Base-by-base conservation (phyloP, 768 basidiomycete genomes). In the Boletus bicolor region DNA sequence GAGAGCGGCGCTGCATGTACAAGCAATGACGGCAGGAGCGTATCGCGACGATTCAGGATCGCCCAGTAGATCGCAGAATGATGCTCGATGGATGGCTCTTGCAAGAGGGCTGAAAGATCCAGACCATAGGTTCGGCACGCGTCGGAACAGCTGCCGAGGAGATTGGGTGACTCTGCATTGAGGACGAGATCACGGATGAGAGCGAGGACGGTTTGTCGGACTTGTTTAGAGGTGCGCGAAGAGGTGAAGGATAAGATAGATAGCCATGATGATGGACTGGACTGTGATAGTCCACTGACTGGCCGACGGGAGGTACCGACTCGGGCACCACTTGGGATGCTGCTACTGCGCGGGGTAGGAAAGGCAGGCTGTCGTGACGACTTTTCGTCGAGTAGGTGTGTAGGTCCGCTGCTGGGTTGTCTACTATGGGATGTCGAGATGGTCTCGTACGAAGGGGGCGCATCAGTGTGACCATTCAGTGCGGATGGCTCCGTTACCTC, bases 61-160 rank as follows among this genome's bases (percentile, higher is more conserved):
- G 82, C 83, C 89, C 89, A 90, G 64, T 89, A 89, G 3, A 90
- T 59, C 0, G 86, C 83, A 0, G 83, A 82, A 61, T 84, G 86
- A 0, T 73, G 75, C 61, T 89, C 88, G 37, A 89, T 82, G 9
- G 74, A 82, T 30, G 70, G 77, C 44, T 87, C 82, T 62, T 88
- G 87, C 0, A 90, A 72, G 9, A 90, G 62, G 0, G 73, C 55
- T 0, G 83, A 76, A 37, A 89, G 72, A 5, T 79, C 77, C 2
- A 89, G 59, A 17, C 69, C 71, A 37, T 83, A 75, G 0, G 76
- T 65, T 9, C 66, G 61, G 61, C 87, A 89, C 0, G 84, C 84
- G 11, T 82, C 82, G 4, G 79, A 77, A 61, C 88, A 90, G 63
- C 60, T 52, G 63, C 64, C 28, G 55, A 69, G 46, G 44, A 65